A percentile compares a stretch with the other conserved stretches of the same genome.
Evolutionary conservation across 2,329 filamentous ascomycete species (phyloP).

Genomic region (Rhytidhysteron rufulum): DNA sequence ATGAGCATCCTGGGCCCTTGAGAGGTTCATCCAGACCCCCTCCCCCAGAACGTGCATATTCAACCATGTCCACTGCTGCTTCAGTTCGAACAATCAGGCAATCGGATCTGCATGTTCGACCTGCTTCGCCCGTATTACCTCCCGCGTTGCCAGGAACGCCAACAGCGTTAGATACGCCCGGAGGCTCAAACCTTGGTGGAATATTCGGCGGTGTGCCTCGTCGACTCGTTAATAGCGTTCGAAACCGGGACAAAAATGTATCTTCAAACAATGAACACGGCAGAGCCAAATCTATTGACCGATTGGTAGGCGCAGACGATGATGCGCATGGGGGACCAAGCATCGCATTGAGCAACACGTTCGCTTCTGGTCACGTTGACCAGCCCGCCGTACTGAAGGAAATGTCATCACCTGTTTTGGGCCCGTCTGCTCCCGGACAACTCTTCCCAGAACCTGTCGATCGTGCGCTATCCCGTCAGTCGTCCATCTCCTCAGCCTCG

Average conservation of each 20-base stretch:
- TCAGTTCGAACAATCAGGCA: conserved; percentile 46
- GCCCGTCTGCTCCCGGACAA: conserved; percentile 41
- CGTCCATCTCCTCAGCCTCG: conserved; percentile 36
- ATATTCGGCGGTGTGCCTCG: conserved; percentile 45
- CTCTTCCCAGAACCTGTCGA: conserved; percentile 16
- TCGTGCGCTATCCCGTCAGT: conserved; percentile 31
- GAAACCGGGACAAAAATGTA: conserved; percentile 38
- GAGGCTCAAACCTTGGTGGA: conserved; percentile 40
- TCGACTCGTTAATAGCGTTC: conserved; percentile 44
- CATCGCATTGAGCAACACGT: conserved; percentile 59
- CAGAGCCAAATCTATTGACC: conserved; percentile 62
- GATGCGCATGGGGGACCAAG: conserved; percentile 64
- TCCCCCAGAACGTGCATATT: conserved; percentile 38
- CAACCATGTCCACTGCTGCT: conserved; percentile 37
- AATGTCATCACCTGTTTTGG: conserved; percentile 31
- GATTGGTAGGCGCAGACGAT: conserved; percentile 53
- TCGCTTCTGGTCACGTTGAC: conserved; percentile 59
- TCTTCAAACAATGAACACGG: conserved; percentile 45
- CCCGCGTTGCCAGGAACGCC: conserved; percentile 44
- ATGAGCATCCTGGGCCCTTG: conserved; percentile 15
- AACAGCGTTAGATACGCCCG: conserved; percentile 39
- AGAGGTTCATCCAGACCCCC: conserved; percentile 13
- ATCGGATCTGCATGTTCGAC: conserved; percentile 30
- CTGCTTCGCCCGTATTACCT: conserved; percentile 37
- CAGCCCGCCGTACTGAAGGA: conserved; percentile 45